Conservation (phyloP, 257 asterid species). For the Hygrophila difformis region DNA sequence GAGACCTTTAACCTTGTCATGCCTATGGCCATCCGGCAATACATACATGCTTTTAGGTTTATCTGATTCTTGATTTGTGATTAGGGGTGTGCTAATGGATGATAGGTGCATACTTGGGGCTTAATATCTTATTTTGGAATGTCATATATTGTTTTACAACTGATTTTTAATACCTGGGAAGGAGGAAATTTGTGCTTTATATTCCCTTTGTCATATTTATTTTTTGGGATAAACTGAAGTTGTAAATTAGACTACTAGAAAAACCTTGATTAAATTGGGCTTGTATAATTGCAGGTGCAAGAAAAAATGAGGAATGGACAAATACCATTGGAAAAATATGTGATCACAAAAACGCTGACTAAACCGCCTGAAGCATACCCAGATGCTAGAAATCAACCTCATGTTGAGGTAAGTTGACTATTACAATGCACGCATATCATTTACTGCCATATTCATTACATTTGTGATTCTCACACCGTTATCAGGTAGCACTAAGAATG, state of each 20-base stretch:
- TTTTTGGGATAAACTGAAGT: conserved; percentile 5
- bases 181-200: conserved; percentile 5
- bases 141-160: conserved; percentile 3
- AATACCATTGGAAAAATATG: conserved; percentile 74
- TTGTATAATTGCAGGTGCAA: conserved; percentile 53
- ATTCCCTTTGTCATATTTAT: conserved; percentile 7
- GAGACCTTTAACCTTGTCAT: conserved; percentile 13
- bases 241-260: conserved; percentile 7
- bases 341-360: conserved; percentile 82
- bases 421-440: too few relatives aligned
- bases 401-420: conserved; percentile 75
- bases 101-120: background rate
- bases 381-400: conserved; percentile 93
- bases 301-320: conserved; percentile 91
- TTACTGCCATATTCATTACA: conserved; percentile 13
- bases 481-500: conserved; percentile 87
- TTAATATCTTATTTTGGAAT: conserved; percentile 1
- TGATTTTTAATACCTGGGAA: conserved; percentile 2
- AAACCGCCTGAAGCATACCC: conserved; percentile 97
- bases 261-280: conserved; percentile 2
- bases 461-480: conserved; percentile 12
- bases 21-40: too few relatives aligned
- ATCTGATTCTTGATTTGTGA: conserved; percentile 7
- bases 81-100: background rate
- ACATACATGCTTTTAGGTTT: conserved; percentile 6